Percentiles rank a stretch among this genome's conserved stretches.
Conservation (phyloP, 2,329 filamentous ascomycete genomes). For the Xenoacremonium recifei region DNA sequence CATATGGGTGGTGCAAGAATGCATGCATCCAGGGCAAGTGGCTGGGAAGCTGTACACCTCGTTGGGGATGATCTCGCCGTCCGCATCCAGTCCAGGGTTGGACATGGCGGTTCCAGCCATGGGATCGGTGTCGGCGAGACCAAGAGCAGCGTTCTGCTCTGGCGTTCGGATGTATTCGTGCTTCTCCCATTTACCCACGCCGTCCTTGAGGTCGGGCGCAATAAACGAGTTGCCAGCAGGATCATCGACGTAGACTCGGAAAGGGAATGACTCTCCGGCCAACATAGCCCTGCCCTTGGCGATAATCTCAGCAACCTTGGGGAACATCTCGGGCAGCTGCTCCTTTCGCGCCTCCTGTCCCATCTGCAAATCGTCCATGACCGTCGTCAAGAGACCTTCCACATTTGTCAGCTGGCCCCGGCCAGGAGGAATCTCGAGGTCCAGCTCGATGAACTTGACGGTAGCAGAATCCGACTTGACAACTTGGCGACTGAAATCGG, state of each 20-base stretch:
- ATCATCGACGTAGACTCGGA: constrained; percentile 86
- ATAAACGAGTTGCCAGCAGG: constrained; percentile 96
- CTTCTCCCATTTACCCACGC: constrained; percentile 85
- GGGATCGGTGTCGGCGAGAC: constrained; percentile 65
- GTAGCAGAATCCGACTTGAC: constrained; percentile 87
- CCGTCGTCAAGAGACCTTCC: constrained; percentile 78
- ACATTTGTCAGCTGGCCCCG: constrained; percentile 91
- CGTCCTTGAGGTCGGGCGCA: constrained; percentile 76
- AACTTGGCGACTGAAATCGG: constrained; percentile 81
- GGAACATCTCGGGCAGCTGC: constrained; percentile 72
- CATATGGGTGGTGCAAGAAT: constrained; percentile 88
- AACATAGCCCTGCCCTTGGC: constrained; percentile 74
- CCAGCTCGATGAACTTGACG: constrained; percentile 86
- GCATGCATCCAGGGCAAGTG: constrained; percentile 86
- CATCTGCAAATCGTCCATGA: constrained; percentile 76
- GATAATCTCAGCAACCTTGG: constrained; percentile 77
- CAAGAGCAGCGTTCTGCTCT: constrained; percentile 84
- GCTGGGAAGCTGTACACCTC: constrained; percentile 92
- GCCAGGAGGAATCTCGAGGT: constrained; percentile 88
- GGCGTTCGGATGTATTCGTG: constrained; percentile 78
- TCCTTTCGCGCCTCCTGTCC: constrained; percentile 82
- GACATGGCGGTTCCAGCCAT: constrained; percentile 52
- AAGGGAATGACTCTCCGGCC: constrained; percentile 75
- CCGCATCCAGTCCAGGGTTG: constrained; percentile 48
- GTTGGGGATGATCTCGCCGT: constrained; percentile 85